Base-by-base conservation (phyloP, 306 rosid genomes). In the Carpinus fangiana region DNA sequence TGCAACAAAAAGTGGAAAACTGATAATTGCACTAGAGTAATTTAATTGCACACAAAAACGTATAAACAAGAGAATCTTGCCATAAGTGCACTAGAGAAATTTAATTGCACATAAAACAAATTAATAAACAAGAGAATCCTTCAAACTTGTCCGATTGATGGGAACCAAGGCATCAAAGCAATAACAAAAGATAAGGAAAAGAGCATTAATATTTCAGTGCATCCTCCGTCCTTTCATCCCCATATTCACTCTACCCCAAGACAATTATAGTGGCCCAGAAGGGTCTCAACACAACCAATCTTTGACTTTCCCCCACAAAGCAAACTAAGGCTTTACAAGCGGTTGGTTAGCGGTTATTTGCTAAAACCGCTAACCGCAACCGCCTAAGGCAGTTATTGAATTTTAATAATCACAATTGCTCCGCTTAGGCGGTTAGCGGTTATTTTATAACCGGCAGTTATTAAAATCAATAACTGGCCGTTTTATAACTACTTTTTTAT, bases 201-300 rank as follows among this genome's bases (percentile, higher is more conserved):
- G 84, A 72, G 74, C 48, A 77, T 31, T 31, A 31, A 77, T 60
- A 80, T 79, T 79, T 79, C 87, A 73, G 66, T 82, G 79, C 80
- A 80, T 78, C 81, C 75, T 61, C 41, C 68, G 83, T 76, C 70
- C 69, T 72, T 74, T 79, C 83, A 77, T 66, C 72, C 62, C 57
- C 83, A 78, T 60, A 78, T 82, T 70, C 76, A 75, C 77, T 50
- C 83, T 81, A 73, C 26, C 74, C 80, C 34, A 82, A 74, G 26
- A 61, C 89, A 81, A 72, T 83, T 85, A 84, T 73, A 68, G 81
- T 59, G 90, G 62, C 85, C 90, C 73, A 83, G 36, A 31, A 76
- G 86, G 89, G 87, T 76, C 88, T 85, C 86, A 56, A 54, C 75
- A 36, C 14, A 79, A 74, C 89, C 89, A 83, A 86, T 84, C 84